Percentiles rank a stretch among this genome's conserved stretches.
These are phyloP conservation scores for Ceratocystis cacaofunesta DNA, from an alignment of 2,329 filamentous ascomycete genomes.

Conservation along the genomic window DNA sequence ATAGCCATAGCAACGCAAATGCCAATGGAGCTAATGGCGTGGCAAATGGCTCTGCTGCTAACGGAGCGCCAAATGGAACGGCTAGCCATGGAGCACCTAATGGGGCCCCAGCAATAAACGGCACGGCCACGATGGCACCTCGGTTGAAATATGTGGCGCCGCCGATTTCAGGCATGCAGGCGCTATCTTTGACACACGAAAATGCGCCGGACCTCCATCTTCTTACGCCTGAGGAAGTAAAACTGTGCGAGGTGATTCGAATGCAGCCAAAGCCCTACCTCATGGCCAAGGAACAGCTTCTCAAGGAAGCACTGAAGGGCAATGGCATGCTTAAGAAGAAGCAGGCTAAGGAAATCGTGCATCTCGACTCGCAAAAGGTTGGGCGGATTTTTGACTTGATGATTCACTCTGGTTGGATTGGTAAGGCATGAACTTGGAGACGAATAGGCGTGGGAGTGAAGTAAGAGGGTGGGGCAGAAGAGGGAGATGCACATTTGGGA, in stretches of 20 bases:
- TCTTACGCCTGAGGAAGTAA: slow-evolving; percentile 66
- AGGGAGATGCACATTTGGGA: background rate
- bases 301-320: slow-evolving; percentile 78
- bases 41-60: slow-evolving; percentile 35
- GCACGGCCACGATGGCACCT: slow-evolving; percentile 24
- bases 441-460: background rate
- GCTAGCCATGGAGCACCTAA: slow-evolving; percentile 11
- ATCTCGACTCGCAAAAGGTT: slow-evolving; percentile 72
- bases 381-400: slow-evolving; percentile 88
- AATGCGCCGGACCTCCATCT: slow-evolving; percentile 73
- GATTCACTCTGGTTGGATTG: slow-evolving; percentile 82
- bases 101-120: slow-evolving; percentile 24
- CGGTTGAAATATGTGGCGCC: slow-evolving; percentile 40
- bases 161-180: slow-evolving; percentile 45
- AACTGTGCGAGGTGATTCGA: slow-evolving; percentile 70
- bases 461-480: background rate
- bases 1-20: background rate
- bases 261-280: slow-evolving; percentile 90
- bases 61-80: slow-evolving; percentile 37
- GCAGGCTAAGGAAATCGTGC: slow-evolving; percentile 70
- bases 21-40: slow-evolving; percentile 36
- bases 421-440: slow-evolving; percentile 45
- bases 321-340: slow-evolving; percentile 89
- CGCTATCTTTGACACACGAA: slow-evolving; percentile 57
- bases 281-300: slow-evolving; percentile 82